Evolutionary conservation across 345 rosid genomes (phyloP), one percentile per base, ranked within the genome.

Genomic region (Nephelium lappaceum): DNA sequence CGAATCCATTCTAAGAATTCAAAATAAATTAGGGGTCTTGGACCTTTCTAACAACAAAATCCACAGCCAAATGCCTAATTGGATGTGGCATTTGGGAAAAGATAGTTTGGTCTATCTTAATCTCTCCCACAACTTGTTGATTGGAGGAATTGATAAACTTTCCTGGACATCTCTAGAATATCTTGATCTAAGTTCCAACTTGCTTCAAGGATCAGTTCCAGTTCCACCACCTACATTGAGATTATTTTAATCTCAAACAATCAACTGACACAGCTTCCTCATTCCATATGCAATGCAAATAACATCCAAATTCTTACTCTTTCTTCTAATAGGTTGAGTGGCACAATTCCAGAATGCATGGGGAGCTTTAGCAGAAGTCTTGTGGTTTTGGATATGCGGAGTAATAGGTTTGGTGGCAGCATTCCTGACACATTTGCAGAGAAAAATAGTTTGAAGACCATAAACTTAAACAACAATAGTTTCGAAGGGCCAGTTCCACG

Each of bases 161-260:
- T 67, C 69, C 0, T n/a, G 12, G 41, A 4, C 21, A 1, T 7
- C 12, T 7, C 11, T 75, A 5, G 5, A 4, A 51, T 5, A 4
- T n/a, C 76, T 85, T 25, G 84, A 84, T 61, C 77, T 84, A 0
- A 31, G 63, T n/a, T 23, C 15, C 24, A 67, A 85, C 38, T 49
- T 51, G 69, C 60, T 86, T 21, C 67, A 72, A 6, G 81, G 84
- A 8, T 21, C 68, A 38, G 55, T 84, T 53, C 83, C 72, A 0
- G 16, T 64, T 53, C 82, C 65, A 5, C 75, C 84, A 1, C 60
- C 23, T 19, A 9, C 5, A 5, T 16, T 64, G 25, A 0, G 0
- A 0, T 1, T 4, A 4, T 73, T 77, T 36, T 23, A 0, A 0
- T 76, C 15, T 63, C 79, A 2, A 53, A 64, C 63, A 82, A 82